Conservation (phyloP, 2,329 filamentous ascomycete species). For the Botryosphaeria dothidea region DNA sequence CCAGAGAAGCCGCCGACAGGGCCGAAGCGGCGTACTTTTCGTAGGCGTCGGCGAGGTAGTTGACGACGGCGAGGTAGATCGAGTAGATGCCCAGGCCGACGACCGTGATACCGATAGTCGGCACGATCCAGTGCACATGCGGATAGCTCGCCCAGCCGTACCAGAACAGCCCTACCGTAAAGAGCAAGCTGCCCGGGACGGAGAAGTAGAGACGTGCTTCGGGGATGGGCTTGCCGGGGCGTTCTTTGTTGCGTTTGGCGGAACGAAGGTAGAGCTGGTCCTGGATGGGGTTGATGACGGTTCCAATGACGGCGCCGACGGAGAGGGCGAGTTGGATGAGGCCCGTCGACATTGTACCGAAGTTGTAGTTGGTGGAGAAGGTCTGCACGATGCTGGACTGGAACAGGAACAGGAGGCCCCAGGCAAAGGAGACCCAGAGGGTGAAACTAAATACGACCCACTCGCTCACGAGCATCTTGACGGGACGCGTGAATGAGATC, state of each 20-base stretch:
- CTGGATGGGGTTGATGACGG: conserved; percentile 41
- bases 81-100: conserved; percentile 32
- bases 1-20: conserved; percentile 48
- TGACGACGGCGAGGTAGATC: conserved; percentile 51
- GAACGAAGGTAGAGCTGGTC: conserved; percentile 33
- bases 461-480: conserved; percentile 43
- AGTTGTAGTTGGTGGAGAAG: conserved; percentile 41
- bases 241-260: conserved; percentile 37
- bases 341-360: conserved; percentile 35
- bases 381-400: conserved; percentile 44
- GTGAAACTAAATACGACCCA: conserved; percentile 47
- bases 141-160: conserved; percentile 29
- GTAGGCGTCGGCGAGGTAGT: conserved; percentile 52
- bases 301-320: conserved; percentile 44
- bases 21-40: conserved; percentile 48
- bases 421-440: conserved; percentile 47
- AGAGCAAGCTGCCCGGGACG: conserved; percentile 43
- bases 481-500: conserved; percentile 43
- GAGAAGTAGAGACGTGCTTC: conserved; percentile 47
- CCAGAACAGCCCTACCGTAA: conserved; percentile 31
- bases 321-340: conserved; percentile 46
- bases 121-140: conserved; percentile 30
- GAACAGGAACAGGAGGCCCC: conserved; percentile 47
- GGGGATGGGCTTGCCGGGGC: conserved; percentile 42
- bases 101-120: conserved; percentile 27